Base-by-base conservation (phyloP, 1,284 basidiomycete species). In the Lignosus rhinocerotis region DNA sequence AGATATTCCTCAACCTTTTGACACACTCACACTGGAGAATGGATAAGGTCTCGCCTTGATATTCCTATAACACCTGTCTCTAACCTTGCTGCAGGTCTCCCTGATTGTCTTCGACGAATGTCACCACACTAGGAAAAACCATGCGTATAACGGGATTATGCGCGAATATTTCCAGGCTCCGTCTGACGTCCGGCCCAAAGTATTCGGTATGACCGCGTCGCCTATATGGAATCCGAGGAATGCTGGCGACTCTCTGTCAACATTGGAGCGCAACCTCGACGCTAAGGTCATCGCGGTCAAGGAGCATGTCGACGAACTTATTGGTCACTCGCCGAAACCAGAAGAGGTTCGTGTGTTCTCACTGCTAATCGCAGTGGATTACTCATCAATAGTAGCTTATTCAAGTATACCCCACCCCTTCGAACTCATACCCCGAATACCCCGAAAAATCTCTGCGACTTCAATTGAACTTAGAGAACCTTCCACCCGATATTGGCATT, bases 171-270 rank as follows among this genome's bases (percentile, higher is more conserved):
- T 83, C 62, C 80, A 84, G 52, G 75, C 78, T 46, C 73, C 80
- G 38, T 59, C 67, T 1, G 46, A 73, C 3, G 67, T 75, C 11
- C 79, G 89, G 17, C 92, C 92, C 2, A 92, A 88, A 68, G 79
- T 94, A n/a, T 91, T 94, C 64, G 92, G 93, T 5, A 88, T 94
- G 85, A 94, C 92, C 0, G 93, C 92, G 0, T 93, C 90, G 25
- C 92, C 92, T 0, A 84, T 93, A 32, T 92, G 88, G 86, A 89
- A 91, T 64, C 78, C 82, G 11, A 85, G 82, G 60, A 81, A 89
- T 56, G 83, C 88, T 0, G 71, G 75, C 14, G 79, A 79, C 39
- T 88, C 86, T 8, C 73, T 88, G 16, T 69, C 78, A 36, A 76
- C 78, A n/a, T 76, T 94, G 1, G 90, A 94, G 72, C 73, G 74